Base-by-base conservation (phyloP, 768 basidiomycete genomes). In the Amyloporia xantha region DNA sequence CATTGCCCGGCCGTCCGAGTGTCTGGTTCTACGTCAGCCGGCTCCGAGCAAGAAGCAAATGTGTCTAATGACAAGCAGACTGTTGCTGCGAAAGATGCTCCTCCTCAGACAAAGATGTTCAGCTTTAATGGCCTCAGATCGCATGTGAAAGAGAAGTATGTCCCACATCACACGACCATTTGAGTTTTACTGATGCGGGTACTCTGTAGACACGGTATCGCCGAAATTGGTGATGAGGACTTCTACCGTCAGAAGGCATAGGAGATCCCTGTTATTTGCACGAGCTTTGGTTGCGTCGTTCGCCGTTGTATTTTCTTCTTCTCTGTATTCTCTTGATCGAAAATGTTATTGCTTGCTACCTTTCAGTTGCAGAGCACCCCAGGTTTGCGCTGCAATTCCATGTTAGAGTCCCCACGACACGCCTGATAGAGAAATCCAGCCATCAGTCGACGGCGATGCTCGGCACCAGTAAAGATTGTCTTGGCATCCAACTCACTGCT, bases 101-200 rank as follows among this genome's bases (percentile, higher is more conserved):
- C 41, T 23, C 15, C 19, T 21, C 40, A 26, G 10, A 55, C 54
- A 19, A 66, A 66, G 42, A 50, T 63, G 47, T 75, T 78, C 61
- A 61, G 54, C 2, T 81, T 82, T 55, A 64, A 84, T 51, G 84
- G 77, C 2, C 54, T 86, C 44, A 66, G 76, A 35, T 84, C 81
- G 20, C 85, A 87, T 53, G 56, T 77, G 50, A 82, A 81, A 57
- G 71, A 65, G 53, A 83, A 77, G 84, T 85, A 78, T 61, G 7
- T 19, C 25, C 21, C 50, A 27, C 28, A 19, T 26, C 37, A 37
- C 3, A 47, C 41, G 17, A 35, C n/a, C 21, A 44, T 43, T 63
- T 47, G 55, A 47, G 26, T 38, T 44, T 23, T 40, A 23, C 37
- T 41, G 49, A 41, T 35, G 44, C 36, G 33, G 19, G 15, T 33